Base-by-base conservation (phyloP, 2,329 filamentous ascomycete species). In the Exophiala dermatitidis region DNA sequence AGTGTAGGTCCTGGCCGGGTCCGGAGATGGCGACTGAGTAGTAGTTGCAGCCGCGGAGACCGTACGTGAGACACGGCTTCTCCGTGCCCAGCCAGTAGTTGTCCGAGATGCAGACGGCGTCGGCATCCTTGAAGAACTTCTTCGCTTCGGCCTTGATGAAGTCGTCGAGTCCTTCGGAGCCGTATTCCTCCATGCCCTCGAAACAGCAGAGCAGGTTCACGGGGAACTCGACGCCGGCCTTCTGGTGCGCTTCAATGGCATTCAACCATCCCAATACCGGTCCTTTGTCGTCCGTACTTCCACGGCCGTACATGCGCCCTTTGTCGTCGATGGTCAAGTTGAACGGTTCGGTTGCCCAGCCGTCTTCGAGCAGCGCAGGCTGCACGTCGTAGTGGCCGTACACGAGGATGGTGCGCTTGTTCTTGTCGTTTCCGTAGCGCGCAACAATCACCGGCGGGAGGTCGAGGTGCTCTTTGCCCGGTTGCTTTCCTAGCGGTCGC, bases 51-150 rank as follows among this genome's bases (percentile, higher is more conserved):
- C 93, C 93, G 62, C 93, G 87, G 59, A 98, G 85, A 64, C 93
- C 93, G 70, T 98, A 98, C 6, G 93, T 98, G 67, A 98, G 75
- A 72, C 93, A 98, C 8, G 93, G 93, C 80, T 96, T 96, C 79
- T 97, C 90, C 4, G 93, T 97, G 54, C 93, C 93, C 38, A 98
- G 84, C 93, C 93, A 98, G 83, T 98, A 98, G 80, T 98, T 98
- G 73, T 98, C 93, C 45, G 89, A 95, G 69, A 98, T 98, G 75
- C 93, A 98, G 56, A 97, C 89, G 4, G 90, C 93, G 63, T 98
- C 93, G 34, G 90, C 84, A 65, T 96, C 91, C 66, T 89, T 89
- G 76, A 98, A 98, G 78, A 85, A 97, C 65, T 88, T 86, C 75
- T 94, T 89, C 62, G 86, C 90, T 74, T 98, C 93, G 44, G 81